Base-by-base conservation (phyloP, 257 asterid species). In the Rubia yunnanensis region DNA sequence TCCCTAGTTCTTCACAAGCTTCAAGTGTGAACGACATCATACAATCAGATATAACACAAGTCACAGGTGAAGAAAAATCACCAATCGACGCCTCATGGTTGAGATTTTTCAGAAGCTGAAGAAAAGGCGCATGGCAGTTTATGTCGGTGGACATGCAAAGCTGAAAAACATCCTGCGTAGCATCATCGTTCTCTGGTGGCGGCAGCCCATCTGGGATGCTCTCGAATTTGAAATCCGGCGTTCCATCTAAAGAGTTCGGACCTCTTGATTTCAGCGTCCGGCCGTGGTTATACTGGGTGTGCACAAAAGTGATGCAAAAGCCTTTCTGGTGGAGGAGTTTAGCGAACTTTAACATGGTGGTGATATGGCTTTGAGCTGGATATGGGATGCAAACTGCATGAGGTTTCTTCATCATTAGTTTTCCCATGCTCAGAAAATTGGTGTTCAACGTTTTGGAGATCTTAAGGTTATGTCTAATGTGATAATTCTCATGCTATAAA, bases 371-470 rank as follows among this genome's bases (percentile, higher is more conserved):
- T 50, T 72, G 77, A 32, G 64, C 59, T 60, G 77, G 77, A 59
- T 28, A 52, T 60, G 77, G 77, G 34, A 72, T n/a, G 68, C 77
- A 72, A 26, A 72, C 56, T 2, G 65, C 77, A 66, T 72, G 72
- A 50, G 58, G 76, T 30, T 66, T 72, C 38, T 52, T 36, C 27
- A 15, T 5, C 13, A 41, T 39, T 24, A 24, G 1, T 52, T n/a
- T 36, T 23, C 54, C 68, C 73, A 69, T 69, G 5, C 13, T 0
- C 1, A 50, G 24, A 18, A 22, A 50, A 20, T 50, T 41, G 6
- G 36, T 32, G 6, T 32, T 44, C 1, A 15, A 44, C 20, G 20
- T 50, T 22, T 50, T 50, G 57, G 26, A 50, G 27, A 18, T 50
- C 3, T 13, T 10, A 39, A 38, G 18, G 46, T 39, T 39, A 39